Evolutionary conservation across 1,284 basidiomycete species (phyloP), one percentile per base, ranked within the genome.

Genomic region (Ustilago bromivora): DNA sequence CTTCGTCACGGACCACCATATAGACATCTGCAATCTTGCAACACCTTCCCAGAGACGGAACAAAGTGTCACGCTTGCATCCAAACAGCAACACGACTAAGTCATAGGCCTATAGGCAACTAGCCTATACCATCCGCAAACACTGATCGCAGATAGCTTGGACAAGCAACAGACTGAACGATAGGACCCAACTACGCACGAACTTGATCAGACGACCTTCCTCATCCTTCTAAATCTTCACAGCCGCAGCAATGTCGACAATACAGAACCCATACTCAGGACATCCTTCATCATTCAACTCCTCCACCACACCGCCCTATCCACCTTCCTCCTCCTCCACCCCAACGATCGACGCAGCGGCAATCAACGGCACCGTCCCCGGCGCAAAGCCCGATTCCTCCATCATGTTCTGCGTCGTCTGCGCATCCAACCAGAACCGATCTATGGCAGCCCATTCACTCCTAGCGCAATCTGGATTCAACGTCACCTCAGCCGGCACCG

Each of bases 371-470:
- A 53, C 53, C 3, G 36, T 73, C 1, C 23, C 58, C 3, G 66
- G 71, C 28, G 58, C 71, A 9, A n/a, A n/a, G 7, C 61, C 65
- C 2, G 66, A 68, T 13, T 64, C 57, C 43, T 62, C 61, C n/a
- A 71, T 70, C 28, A 61, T 78, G 64, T 99, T 99, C 88, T 98
- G 96, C 85, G 94, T 99, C 11, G 96, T 99, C 34, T 99, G 96
- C 85, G 96, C 96, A 11, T 97, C 94, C 85, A 99, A 99, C 84
- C 87, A 99, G 94, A 99, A 99, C 86, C 92, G 97, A 40, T 98
- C 96, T 1, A 99, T 99, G 97, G 96, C 98, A 87, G 97, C 95
- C 0, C 97, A 99, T 86, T 91, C 92, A 82, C 94, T 97, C 11
- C 88, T 99, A 51, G 88, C 92, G 46, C 61, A 95, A 87, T 95